Conservation (phyloP, 2,329 filamentous ascomycete species). For the Ustilaginoidea virens region DNA sequence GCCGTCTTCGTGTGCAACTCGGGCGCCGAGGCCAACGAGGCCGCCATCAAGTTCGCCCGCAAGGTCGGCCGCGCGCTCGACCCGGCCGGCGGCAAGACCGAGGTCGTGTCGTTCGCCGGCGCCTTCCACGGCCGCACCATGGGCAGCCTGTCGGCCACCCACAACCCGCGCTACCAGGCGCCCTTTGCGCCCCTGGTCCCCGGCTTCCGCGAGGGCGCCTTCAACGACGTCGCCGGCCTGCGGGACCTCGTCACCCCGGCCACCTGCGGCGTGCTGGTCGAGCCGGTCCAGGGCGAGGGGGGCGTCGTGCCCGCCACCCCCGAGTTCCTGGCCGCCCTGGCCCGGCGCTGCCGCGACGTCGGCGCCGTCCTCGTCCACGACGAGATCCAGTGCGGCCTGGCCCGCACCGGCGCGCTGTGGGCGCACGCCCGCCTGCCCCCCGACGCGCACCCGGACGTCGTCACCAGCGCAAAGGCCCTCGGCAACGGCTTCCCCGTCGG, state of each 20-base stretch:
- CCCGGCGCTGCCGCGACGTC: conserved; percentile 68
- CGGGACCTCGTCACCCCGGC: conserved; percentile 61
- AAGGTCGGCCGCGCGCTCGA: conserved; percentile 72
- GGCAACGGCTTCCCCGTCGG: conserved; percentile 95
- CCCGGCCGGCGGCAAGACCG: conserved; percentile 56
- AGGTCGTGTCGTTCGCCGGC: conserved; percentile 79
- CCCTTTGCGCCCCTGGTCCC: conserved; percentile 94
- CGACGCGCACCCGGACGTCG: conserved; percentile 79
- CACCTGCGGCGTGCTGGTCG: conserved; percentile 88
- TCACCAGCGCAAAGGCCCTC: conserved; percentile 90
- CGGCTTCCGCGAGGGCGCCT: conserved; percentile 74
- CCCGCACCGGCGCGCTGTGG: conserved; percentile 80
- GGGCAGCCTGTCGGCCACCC: conserved; percentile 88
- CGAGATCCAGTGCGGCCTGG: conserved; percentile 91
- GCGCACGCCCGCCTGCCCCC: conserved; percentile 61
- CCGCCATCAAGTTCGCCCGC: conserved; percentile 89
- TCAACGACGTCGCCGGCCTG: conserved; percentile 66
- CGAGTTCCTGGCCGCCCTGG: conserved; percentile 74
- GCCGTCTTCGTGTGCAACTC: conserved; percentile 93
- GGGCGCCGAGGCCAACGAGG: conserved; percentile 93
- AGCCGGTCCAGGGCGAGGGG: conserved; percentile 95
- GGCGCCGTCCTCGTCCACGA: conserved; percentile 86
- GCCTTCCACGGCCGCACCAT: conserved; percentile 96
- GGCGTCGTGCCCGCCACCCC: conserved; percentile 73
- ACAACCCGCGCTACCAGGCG: conserved; percentile 93